Conservation (phyloP, 805 yeast genomes). For the Lachancea lanzarotensis region DNA sequence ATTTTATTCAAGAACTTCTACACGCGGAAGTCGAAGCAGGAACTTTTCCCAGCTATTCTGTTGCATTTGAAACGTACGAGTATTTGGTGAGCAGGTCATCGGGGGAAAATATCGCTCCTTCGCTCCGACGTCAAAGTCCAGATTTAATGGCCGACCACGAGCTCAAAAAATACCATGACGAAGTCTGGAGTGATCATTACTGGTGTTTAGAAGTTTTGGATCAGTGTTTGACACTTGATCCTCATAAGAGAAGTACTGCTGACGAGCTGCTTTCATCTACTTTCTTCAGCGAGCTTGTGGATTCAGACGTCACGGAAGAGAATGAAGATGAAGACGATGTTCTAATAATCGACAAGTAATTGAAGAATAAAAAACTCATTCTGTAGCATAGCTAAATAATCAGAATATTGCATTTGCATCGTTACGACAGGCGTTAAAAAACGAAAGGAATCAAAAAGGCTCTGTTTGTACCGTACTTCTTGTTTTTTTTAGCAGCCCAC, state of each 20-base stretch:
- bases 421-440: slow-evolving; percentile 34
- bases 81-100: slow-evolving; percentile 35
- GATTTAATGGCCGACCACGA: slow-evolving; percentile 15
- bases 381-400: slow-evolving; percentile 5
- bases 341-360: slow-evolving; percentile 5
- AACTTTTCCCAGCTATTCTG: slow-evolving; percentile 64
- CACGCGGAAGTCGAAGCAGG: slow-evolving; percentile 39
- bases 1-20: slow-evolving; percentile 25
- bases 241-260: slow-evolving; percentile 50
- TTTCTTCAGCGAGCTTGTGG: slow-evolving; percentile 46
- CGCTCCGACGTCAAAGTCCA: slow-evolving; percentile 3
- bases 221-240: slow-evolving; percentile 53
- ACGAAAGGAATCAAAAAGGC: slow-evolving; percentile 75
- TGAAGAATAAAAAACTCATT: slow-evolving; percentile 1
- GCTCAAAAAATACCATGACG: slow-evolving; percentile 29
- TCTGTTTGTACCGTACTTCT: slow-evolving; percentile 69
- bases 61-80: slow-evolving; percentile 57
- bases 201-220: slow-evolving; percentile 50
- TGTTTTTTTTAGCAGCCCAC: slow-evolving; percentile 89
- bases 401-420: slow-evolving; percentile 1
- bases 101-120: slow-evolving; percentile 27
- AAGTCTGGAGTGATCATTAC: slow-evolving; percentile 32
- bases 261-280: slow-evolving; percentile 49
- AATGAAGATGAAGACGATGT: slow-evolving; percentile 25
- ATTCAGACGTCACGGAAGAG: slow-evolving; percentile 13